These are phyloP conservation scores for Ophidiomyces ophidiicola DNA, from an alignment of 2,329 filamentous ascomycete species.

Conservation along the genomic window DNA sequence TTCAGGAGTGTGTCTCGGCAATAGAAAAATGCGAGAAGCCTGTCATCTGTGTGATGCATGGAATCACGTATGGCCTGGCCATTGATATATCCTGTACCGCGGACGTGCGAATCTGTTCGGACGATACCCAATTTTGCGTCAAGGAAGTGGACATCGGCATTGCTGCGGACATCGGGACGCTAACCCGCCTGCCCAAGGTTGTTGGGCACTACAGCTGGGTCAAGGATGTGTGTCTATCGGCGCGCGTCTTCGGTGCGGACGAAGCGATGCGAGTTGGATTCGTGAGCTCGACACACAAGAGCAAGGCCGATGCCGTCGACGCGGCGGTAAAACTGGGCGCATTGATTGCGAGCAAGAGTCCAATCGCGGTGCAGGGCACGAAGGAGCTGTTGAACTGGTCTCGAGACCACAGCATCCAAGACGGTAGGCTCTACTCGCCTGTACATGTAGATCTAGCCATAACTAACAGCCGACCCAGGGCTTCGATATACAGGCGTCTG, in stretches of 20 bases:
- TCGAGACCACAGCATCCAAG: slow-evolving; percentile 62
- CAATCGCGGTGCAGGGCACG: slow-evolving; percentile 74
- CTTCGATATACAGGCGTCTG: slow-evolving; percentile 75
- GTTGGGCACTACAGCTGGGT: slow-evolving; percentile 37
- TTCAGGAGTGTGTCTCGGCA: slow-evolving; percentile 64
- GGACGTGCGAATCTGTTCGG: slow-evolving; percentile 33
- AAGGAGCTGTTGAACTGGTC: slow-evolving; percentile 78
- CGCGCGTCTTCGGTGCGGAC: slow-evolving; percentile 33
- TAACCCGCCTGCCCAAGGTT: slow-evolving; percentile 37
- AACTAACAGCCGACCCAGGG: slow-evolving; percentile 32
- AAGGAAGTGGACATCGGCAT: slow-evolving; percentile 42
- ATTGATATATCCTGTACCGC: slow-evolving; percentile 47
- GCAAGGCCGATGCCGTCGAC: slow-evolving; percentile 50
- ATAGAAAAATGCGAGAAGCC: slow-evolving; percentile 86
- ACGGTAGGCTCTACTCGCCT: too few species aligned
- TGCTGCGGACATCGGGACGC: slow-evolving; percentile 38
- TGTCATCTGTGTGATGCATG: slow-evolving; percentile 71
- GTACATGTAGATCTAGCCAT: background rate
- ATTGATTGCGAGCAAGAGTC: slow-evolving; percentile 66
- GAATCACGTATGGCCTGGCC: slow-evolving; percentile 62
- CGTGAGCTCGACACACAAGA: slow-evolving; percentile 30
- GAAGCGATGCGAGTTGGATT: slow-evolving; percentile 36
- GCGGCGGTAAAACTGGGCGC: slow-evolving; percentile 52
- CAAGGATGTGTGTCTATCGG: slow-evolving; percentile 38
- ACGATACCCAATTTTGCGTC: slow-evolving; percentile 30